Evolutionary conservation across 2,329 filamentous ascomycete species (phyloP).

Genomic region (Fusarium sororula): DNA sequence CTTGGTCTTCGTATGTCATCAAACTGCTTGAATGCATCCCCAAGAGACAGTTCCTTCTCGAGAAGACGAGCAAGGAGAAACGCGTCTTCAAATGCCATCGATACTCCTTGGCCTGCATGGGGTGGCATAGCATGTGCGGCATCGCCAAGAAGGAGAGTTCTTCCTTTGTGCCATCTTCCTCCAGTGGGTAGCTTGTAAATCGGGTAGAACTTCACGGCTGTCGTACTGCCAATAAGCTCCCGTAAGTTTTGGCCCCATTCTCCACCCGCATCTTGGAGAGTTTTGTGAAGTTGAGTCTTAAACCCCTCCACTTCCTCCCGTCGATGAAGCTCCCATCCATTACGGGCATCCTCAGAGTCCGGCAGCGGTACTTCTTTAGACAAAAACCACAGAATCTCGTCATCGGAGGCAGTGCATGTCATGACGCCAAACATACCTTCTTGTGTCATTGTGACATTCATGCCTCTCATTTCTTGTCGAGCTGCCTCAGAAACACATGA

Average conservation of each 20-base stretch:
- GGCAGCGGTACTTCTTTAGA: not conserved
- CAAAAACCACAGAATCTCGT: not conserved
- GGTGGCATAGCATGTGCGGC: not conserved
- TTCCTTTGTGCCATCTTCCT: not conserved
- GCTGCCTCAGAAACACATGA: not conserved
- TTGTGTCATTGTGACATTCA: not conserved
- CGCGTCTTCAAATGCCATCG: not conserved
- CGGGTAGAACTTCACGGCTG: not conserved
- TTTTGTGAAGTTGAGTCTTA: not conserved
- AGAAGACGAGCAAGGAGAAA: not conserved
- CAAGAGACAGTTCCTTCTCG: not conserved
- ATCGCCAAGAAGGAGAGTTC: not conserved
- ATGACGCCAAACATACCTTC: not conserved
- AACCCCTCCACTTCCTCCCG: not conserved
- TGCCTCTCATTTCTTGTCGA: not conserved
- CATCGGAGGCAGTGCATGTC: not conserved
- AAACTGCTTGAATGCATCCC: not conserved
- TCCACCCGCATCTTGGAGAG: not conserved
- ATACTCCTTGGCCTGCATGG: not conserved
- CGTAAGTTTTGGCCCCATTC: not conserved
- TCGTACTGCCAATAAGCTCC: not conserved
- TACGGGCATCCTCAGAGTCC: not conserved
- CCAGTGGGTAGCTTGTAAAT: not conserved
- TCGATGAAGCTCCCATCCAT: not conserved
- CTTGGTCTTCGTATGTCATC: not conserved